Evolutionary conservation across 106 monocot species (phyloP).

Genomic region (Alisma plantagoaquatica): DNA sequence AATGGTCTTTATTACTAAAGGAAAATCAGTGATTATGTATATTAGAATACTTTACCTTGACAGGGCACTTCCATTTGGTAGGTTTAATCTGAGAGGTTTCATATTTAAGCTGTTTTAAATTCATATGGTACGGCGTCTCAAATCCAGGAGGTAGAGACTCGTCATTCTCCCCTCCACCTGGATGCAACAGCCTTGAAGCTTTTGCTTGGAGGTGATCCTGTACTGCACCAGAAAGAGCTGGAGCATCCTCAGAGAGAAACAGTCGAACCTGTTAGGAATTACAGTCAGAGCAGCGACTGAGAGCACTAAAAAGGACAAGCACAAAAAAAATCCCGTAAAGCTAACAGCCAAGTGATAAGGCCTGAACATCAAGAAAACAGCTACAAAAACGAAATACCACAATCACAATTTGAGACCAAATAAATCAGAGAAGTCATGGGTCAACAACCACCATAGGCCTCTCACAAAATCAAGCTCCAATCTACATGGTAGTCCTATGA

Average conservation of each 20-base stretch:
- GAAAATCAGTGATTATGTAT: not conserved
- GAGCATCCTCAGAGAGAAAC: constrained; percentile 87
- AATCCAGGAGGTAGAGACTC: constrained; percentile 77
- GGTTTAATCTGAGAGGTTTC: constrained; percentile 47
- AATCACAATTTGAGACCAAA: too few relatives aligned
- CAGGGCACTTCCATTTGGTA: constrained; percentile 60
- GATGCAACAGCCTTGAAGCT: constrained; percentile 55
- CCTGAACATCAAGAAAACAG: too few relatives aligned
- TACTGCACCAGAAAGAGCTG: constrained; percentile 38
- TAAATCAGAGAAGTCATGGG: too few relatives aligned
- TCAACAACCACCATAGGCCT: too few relatives aligned
- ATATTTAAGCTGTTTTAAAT: constrained; percentile 18
- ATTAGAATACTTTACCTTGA: constrained; percentile 27
- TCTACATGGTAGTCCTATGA: too few relatives aligned
- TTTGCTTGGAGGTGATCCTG: constrained; percentile 86
- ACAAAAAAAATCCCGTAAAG: too few relatives aligned
- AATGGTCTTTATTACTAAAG: not conserved
- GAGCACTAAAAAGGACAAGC: too few relatives aligned
- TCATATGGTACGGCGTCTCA: constrained; percentile 19
- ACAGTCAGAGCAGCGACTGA: too few relatives aligned
- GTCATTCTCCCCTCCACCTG: constrained; percentile 27
- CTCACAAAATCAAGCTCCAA: too few relatives aligned
- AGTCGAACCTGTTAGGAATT: constrained; percentile 53
- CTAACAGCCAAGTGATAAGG: too few relatives aligned
- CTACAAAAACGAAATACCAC: too few relatives aligned